Evolutionary conservation across 2,329 filamentous ascomycete species (phyloP).

Genomic region (Epichloe festucae): DNA sequence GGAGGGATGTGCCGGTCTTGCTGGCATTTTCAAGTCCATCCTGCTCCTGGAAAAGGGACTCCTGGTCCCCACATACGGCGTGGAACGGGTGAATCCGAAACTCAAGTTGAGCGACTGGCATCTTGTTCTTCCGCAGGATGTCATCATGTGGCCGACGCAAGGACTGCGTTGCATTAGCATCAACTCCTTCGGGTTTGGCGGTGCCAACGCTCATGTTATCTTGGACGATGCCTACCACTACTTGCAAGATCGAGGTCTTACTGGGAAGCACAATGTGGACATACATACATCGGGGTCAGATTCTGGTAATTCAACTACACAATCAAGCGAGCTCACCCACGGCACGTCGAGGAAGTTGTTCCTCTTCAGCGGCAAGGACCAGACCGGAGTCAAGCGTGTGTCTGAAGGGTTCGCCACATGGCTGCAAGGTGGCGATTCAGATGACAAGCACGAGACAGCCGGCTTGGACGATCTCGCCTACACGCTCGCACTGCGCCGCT

Average conservation of each 20-base stretch:
- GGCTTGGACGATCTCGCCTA: background rate
- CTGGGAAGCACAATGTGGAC: too few species aligned
- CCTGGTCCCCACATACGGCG: slow-evolving; percentile 12
- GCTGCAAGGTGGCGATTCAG: background rate
- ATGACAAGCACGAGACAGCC: background rate
- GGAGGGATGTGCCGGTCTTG: slow-evolving; percentile 13
- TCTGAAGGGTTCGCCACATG: background rate
- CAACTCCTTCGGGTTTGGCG: slow-evolving; percentile 25
- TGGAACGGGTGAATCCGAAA: slow-evolving; percentile 12
- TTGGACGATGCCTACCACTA: slow-evolving; percentile 9
- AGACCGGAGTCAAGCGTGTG: background rate
- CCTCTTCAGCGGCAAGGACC: background rate
- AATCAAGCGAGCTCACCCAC: background rate
- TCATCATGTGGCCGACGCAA: slow-evolving; percentile 5
- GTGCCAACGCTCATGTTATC: slow-evolving; percentile 22
- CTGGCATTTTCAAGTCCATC: slow-evolving; percentile 14
- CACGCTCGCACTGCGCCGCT: background rate
- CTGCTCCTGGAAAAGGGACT: slow-evolving; percentile 11
- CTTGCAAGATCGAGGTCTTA: background rate
- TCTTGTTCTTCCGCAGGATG: slow-evolving; percentile 3
- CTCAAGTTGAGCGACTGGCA: slow-evolving; percentile 10
- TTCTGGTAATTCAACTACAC: too few species aligned
- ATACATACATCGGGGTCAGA: too few species aligned
- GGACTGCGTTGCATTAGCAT: slow-evolving; percentile 14
- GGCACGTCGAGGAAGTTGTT: background rate